Base-by-base conservation (phyloP, 768 basidiomycete genomes). In the Trametes cingulata region DNA sequence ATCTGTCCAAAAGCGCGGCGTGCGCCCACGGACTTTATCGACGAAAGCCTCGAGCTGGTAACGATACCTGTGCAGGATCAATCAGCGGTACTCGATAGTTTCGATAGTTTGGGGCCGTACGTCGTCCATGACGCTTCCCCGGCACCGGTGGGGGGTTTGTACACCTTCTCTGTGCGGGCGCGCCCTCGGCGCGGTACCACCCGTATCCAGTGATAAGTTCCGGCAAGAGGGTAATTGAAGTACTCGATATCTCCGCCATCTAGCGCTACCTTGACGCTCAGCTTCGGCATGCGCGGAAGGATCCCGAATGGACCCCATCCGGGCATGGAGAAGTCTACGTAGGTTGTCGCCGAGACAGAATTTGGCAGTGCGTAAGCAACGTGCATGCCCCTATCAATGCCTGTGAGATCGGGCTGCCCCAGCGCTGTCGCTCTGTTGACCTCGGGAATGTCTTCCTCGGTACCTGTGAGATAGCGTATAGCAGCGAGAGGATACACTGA, bases 111-210 rank as follows among this genome's bases (percentile, higher is more conserved):
- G n/a, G n/a, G n/a, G n/a, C n/a, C 29, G 29, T 10, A 33, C 58
- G 84, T 80, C 35, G 76, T 71, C 84, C 83, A 84, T 69, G 73
- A 76, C 2, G 68, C 69, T 60, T 80, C 76, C 2, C 82, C 81
- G 61, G 74, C 71, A 0, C 73, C 72, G 42, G 68, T 68, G 4
- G 62, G 61, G 48, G 65, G 69, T n/a, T 65, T 72, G 65, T 82
- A 83, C 40, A 70, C 76, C 66, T 76, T 80, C 70, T 83, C 83
- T 7, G 69, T 70, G 17, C 72, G 42, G 76, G 73, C 9, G 56
- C 48, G 37, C 35, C 64, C 60, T 36, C 61, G 42, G 17, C 54
- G 53, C 27, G 65, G 66, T 57, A 50, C 61, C 17, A 83, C 75
- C 1, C 69, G 74, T 60, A 84, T 81, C n/a, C 63, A 76, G 65